These are phyloP conservation scores for Athelia psychrophila DNA, from an alignment of 1,284 basidiomycete species.

Conservation along the genomic window DNA sequence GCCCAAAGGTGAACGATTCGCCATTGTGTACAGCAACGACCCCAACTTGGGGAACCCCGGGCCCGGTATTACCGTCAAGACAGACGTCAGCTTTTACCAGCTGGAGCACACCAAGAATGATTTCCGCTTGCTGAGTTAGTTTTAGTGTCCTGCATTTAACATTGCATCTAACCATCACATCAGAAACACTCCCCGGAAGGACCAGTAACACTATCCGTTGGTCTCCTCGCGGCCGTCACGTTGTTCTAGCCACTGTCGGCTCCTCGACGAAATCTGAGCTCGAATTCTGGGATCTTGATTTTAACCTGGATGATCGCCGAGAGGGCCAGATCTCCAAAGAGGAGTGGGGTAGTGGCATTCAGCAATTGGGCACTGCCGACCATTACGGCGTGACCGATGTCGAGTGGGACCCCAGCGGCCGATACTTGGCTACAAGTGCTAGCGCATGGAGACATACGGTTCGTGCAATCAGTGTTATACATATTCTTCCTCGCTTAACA, in stretches of 20 bases:
- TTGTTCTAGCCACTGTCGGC: slow-evolving; percentile 94
- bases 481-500: slow-evolving; percentile 9
- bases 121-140: slow-evolving; percentile 84
- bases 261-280: slow-evolving; percentile 95
- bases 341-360: slow-evolving; percentile 87
- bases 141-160: slow-evolving; percentile 10
- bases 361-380: slow-evolving; percentile 86
- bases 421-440: slow-evolving; percentile 91
- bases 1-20: slow-evolving; percentile 94
- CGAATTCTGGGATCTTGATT: slow-evolving; percentile 99
- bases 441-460: slow-evolving; percentile 93
- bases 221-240: slow-evolving; percentile 96
- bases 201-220: slow-evolving; percentile 96
- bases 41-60: slow-evolving; percentile 89
- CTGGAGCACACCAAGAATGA: slow-evolving; percentile 87
- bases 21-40: slow-evolving; percentile 93
- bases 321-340: slow-evolving; percentile 58
- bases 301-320: slow-evolving; percentile 76
- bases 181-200: slow-evolving; percentile 81
- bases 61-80: slow-evolving; percentile 92
- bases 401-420: slow-evolving; percentile 97
- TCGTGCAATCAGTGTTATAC: slow-evolving; percentile 7
- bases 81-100: slow-evolving; percentile 96
- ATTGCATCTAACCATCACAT: slow-evolving; percentile 6
- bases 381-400: slow-evolving; percentile 98